These are phyloP conservation scores for Podospora sp. DNA, from an alignment of 495 filamentous ascomycete genomes.

Conservation along the genomic window DNA sequence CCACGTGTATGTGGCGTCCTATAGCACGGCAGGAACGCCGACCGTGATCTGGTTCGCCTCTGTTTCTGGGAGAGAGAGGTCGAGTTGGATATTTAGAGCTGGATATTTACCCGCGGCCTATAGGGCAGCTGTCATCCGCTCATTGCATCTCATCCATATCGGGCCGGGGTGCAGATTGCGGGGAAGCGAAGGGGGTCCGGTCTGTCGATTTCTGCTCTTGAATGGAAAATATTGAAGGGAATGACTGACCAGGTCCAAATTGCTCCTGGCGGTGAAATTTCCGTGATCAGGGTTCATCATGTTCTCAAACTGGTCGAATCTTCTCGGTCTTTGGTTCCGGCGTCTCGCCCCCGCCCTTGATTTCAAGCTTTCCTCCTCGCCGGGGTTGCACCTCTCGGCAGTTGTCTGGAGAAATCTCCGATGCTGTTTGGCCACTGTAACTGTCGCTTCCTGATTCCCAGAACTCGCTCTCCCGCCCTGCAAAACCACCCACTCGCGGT, in stretches of 20 bases:
- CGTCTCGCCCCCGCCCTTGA: no score
- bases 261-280: neutral
- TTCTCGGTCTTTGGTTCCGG: no score
- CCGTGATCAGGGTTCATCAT: neutral
- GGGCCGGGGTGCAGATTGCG: slow-evolving; percentile 6
- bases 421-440: no score
- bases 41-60: neutral
- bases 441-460: no score
- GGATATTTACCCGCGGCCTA: slow-evolving; percentile 12
- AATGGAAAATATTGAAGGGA: neutral
- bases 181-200: neutral
- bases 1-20: neutral
- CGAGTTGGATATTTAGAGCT: no score
- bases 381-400: no score
- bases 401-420: no score
- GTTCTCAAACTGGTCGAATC: no score
- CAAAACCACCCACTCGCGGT: no score
- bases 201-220: neutral
- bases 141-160: no score
- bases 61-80: neutral
- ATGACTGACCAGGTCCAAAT: neutral
- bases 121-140: neutral
- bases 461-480: no score
- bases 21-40: neutral
- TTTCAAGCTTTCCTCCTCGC: no score